Conservation (phyloP, 106 monocot species). For the Amphibolis antarctica region DNA sequence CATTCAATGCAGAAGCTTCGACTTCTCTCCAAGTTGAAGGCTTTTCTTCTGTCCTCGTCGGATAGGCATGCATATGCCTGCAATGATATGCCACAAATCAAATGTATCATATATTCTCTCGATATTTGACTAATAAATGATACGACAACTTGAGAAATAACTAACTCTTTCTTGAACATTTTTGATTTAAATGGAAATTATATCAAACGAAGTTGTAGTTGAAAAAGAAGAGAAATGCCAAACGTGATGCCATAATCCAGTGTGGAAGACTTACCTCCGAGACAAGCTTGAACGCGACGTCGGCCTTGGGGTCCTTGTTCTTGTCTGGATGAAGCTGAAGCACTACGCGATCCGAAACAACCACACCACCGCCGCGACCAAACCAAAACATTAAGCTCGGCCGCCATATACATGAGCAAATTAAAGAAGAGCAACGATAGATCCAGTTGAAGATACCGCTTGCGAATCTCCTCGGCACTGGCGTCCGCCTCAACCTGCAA, state of each 20-base stretch:
- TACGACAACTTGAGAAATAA: too few species aligned
- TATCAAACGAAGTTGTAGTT: too few species aligned
- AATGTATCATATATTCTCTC: too few species aligned
- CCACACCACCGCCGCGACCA: not conserved
- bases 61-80: constrained; percentile 80
- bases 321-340: constrained; percentile 88
- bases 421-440: not conserved
- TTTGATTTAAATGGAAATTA: too few species aligned
- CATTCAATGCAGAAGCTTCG: constrained; percentile 57
- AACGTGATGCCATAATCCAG: too few species aligned
- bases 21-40: constrained; percentile 34
- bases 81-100: too few species aligned
- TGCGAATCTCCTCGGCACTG: constrained; percentile 26
- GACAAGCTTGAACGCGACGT: constrained; percentile 72
- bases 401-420: not conserved
- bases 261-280: constrained; percentile 38
- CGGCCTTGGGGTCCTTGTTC: constrained; percentile 71
- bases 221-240: not conserved
- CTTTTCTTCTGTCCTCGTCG: constrained; percentile 40
- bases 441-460: constrained; percentile 47
- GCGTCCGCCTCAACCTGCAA: constrained; percentile 32
- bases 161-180: too few species aligned
- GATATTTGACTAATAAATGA: too few species aligned
- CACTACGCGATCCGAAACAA: constrained; percentile 22
- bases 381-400: not conserved